Percentiles rank a stretch among this genome's conserved stretches.
Evolutionary conservation across 345 rosid species (phyloP).

Genomic region (Rhizophora mangle): DNA sequence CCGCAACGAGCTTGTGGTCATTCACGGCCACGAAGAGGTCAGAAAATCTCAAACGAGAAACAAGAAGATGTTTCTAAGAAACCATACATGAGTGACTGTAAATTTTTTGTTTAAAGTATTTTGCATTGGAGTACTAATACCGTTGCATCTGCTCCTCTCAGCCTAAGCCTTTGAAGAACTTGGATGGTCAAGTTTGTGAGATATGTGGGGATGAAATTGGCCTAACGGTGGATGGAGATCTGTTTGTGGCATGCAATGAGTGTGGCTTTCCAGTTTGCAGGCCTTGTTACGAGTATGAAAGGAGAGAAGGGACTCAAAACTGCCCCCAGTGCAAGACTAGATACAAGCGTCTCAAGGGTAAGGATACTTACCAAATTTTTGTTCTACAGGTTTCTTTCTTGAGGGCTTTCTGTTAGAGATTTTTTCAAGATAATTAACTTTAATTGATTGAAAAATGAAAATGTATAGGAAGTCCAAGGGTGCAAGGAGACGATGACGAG

Average conservation of each 20-base stretch:
- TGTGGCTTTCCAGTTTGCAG: conserved; percentile 94
- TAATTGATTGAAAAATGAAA: background rate
- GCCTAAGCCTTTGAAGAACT: conserved; percentile 78
- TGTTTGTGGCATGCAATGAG: conserved; percentile 98
- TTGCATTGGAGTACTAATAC: background rate
- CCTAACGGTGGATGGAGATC: conserved; percentile 79
- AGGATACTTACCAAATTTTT: conserved; percentile 34
- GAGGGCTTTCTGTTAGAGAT: too few species aligned
- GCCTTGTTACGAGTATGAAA: conserved; percentile 95
- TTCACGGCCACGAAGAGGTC: conserved; percentile 96
- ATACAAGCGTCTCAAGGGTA: conserved; percentile 95
- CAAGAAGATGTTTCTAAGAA: background rate
- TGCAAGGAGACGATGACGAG: conserved; percentile 93
- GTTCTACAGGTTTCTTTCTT: too few species aligned
- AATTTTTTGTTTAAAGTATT: too few species aligned
- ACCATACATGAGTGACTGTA: too few species aligned
- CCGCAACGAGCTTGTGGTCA: conserved; percentile 96
- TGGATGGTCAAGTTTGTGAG: conserved; percentile 93
- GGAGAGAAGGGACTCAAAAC: conserved; percentile 81
- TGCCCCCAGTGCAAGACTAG: conserved; percentile 96
- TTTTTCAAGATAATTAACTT: too few species aligned
- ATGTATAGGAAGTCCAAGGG: conserved; percentile 69
- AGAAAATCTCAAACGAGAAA: background rate
- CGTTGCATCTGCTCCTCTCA: conserved; percentile 37
- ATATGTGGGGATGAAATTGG: conserved; percentile 89